Percentiles rank a stretch among this genome's conserved stretches.
Evolutionary conservation across 129 eudicot species (phyloP).

Genomic region (Dittrichia graveolens): DNA sequence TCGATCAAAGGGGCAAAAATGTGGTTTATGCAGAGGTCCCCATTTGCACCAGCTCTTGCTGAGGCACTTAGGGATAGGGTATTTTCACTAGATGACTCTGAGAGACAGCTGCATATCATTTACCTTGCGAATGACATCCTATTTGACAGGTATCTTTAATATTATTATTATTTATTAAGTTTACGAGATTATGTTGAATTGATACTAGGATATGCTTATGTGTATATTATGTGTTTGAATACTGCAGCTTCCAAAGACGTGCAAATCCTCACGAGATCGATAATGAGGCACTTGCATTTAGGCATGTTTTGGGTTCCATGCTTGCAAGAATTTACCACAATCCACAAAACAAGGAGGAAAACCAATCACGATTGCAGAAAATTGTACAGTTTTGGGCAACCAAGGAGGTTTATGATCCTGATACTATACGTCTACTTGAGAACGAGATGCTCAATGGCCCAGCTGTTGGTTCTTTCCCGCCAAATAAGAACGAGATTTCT

Average conservation of each 20-base stretch:
- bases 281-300: constrained; percentile 96
- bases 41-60: constrained; percentile 81
- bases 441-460: constrained; percentile 80
- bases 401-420: constrained; percentile 94
- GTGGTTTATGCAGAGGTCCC: constrained; percentile 99
- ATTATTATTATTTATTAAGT: background rate
- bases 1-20: constrained; percentile 92
- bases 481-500: constrained; percentile 47
- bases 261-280: constrained; percentile 78
- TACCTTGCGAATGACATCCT: constrained; percentile 95
- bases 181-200: background rate
- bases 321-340: constrained; percentile 88
- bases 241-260: constrained; percentile 96
- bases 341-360: constrained; percentile 90
- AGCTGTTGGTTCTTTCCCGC: constrained; percentile 46
- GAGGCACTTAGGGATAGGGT: constrained; percentile 90
- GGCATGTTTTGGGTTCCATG: constrained; percentile 95
- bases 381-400: constrained; percentile 96
- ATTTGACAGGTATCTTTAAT: constrained; percentile 75
- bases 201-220: constrained; percentile 21
- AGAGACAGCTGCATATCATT: constrained; percentile 87
- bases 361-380: constrained; percentile 93
- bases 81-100: constrained; percentile 79
- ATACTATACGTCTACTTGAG: constrained; percentile 76
- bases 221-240: constrained; percentile 26